Conservation (phyloP, 495 filamentous ascomycete species). For the Aspergillus sclerotiicarbonarius region DNA sequence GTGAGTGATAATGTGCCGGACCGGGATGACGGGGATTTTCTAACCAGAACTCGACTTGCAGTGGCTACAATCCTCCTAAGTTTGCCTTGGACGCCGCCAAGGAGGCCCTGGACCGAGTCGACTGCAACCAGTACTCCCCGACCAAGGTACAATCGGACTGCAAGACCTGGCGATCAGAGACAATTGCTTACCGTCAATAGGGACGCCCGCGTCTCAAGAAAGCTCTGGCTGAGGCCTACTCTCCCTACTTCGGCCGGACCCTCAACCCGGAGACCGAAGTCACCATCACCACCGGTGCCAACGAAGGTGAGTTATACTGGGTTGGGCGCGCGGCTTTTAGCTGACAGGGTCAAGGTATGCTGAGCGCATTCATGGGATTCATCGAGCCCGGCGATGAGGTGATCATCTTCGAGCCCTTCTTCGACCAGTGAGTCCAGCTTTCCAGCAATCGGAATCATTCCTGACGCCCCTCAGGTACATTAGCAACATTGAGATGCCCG, state of each 20-base stretch:
- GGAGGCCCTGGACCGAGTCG: slow-evolving; percentile 82
- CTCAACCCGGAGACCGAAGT: slow-evolving; percentile 89
- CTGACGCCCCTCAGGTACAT: slow-evolving; percentile 60
- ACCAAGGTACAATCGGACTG: slow-evolving; percentile 59
- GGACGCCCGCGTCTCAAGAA: slow-evolving; percentile 87
- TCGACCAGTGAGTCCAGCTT: slow-evolving; percentile 75
- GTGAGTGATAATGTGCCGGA: slow-evolving; percentile 31
- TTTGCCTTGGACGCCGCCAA: slow-evolving; percentile 93
- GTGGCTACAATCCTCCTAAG: slow-evolving; percentile 90
- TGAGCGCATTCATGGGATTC: slow-evolving; percentile 96
- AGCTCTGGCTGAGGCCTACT: slow-evolving; percentile 87
- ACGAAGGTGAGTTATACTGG: slow-evolving; percentile 62
- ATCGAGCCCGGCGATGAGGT: slow-evolving; percentile 94
- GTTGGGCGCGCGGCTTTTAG: background rate
- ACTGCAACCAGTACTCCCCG: slow-evolving; percentile 98
- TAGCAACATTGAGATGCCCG: slow-evolving; percentile 96
- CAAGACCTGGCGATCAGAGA: background rate
- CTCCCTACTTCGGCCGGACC: slow-evolving; percentile 74
- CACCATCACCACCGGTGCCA: slow-evolving; percentile 92
- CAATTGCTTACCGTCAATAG: slow-evolving; percentile 27
- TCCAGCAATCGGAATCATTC: background rate
- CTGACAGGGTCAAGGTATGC: slow-evolving; percentile 58
- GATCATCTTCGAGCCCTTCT: slow-evolving; percentile 97
- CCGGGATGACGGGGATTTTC: background rate
- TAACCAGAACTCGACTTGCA: slow-evolving; percentile 18